Conservation (phyloP, 306 rosid species). For the Inga oerstediana region DNA sequence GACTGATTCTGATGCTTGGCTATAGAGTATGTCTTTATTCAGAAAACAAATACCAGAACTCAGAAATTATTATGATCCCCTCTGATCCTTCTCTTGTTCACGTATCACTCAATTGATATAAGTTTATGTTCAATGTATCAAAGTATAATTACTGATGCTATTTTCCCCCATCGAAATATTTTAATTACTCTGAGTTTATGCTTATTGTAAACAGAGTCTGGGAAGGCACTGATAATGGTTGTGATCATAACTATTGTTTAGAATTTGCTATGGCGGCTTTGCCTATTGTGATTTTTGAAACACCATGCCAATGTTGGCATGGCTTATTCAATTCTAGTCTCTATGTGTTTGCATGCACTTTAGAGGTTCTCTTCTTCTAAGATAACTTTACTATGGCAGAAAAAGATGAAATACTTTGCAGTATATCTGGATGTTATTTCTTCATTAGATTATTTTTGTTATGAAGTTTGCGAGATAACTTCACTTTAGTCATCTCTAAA, state of each 20-base stretch:
- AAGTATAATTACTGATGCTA: too few species aligned
- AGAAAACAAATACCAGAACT: background rate
- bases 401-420: background rate
- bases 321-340: background rate
- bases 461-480: conserved; percentile 58
- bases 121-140: too few species aligned
- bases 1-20: background rate
- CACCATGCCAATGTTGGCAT: background rate
- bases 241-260: too few species aligned
- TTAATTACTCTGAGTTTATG: too few species aligned
- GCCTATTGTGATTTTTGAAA: background rate
- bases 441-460: conserved; percentile 19
- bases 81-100: too few species aligned
- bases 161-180: too few species aligned
- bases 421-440: background rate
- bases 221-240: too few species aligned
- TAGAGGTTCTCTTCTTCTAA: background rate
- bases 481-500: conserved; percentile 44
- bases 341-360: background rate
- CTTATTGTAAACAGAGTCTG: too few species aligned
- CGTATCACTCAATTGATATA: too few species aligned
- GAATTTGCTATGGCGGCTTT: background rate
- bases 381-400: background rate
- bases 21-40: background rate
- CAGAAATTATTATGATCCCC: background rate